Conservation (phyloP, 1,139 yeast species). For the Geotrichum siamense region DNA sequence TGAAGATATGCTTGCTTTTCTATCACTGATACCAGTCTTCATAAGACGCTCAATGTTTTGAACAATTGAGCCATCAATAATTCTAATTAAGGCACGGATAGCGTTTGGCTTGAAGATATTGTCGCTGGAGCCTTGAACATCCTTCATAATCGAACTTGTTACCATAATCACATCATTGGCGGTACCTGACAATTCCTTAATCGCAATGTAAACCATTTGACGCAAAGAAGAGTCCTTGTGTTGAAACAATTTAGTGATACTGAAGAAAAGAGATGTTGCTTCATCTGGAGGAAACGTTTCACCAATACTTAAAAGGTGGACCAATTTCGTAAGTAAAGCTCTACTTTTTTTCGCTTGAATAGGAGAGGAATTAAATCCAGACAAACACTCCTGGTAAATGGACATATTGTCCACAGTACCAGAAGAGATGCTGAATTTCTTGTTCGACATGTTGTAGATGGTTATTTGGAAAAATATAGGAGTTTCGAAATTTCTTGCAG, state of each 20-base stretch:
- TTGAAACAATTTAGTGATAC: constrained; percentile 89
- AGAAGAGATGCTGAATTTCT: constrained; percentile 67
- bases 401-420: constrained; percentile 92
- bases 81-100: constrained; percentile 81
- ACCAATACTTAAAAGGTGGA: constrained; percentile 69
- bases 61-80: constrained; percentile 85
- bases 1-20: constrained; percentile 78
- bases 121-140: constrained; percentile 78
- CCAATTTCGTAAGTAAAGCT: constrained; percentile 57
- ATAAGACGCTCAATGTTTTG: constrained; percentile 90
- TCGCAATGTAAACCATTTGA: constrained; percentile 89
- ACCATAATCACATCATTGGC: constrained; percentile 96
- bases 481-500: neutral
- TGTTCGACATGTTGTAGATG: constrained; percentile 57
- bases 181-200: constrained; percentile 76
- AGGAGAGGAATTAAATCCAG: constrained; percentile 88
- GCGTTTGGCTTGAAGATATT: constrained; percentile 88
- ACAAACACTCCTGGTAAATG: constrained; percentile 90
- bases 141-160: constrained; percentile 96
- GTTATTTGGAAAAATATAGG: neutral
- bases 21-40: constrained; percentile 89
- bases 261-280: constrained; percentile 87
- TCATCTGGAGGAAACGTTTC: constrained; percentile 83
- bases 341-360: constrained; percentile 86
- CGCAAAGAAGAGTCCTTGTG: constrained; percentile 86